Base-by-base conservation (phyloP, 495 filamentous ascomycete species). In the Geopyxis carbonaria region DNA sequence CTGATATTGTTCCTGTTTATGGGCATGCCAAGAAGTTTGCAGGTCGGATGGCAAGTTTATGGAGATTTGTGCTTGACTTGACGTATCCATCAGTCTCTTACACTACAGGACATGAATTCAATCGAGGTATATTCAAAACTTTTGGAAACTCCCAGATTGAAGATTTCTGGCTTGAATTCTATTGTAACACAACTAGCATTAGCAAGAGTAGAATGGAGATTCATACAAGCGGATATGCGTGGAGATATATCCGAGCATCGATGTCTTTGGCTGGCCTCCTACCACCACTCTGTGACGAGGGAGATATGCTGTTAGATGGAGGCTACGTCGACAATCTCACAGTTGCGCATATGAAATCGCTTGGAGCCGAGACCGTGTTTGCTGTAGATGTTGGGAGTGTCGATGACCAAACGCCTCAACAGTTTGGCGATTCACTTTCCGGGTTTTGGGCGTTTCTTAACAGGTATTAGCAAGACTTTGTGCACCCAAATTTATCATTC, bases 181-280 rank as follows among this genome's bases (percentile, higher is more conserved):
- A 95, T 65, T 95, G 91, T 66, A 97, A 97, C 57, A 94, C 86
- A 0, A 95, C 91, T 19, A 95, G 93, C 51, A 95, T 97, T 61
- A 81, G 74, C 61, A 86, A 85, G 51, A 83, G 76, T 25, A 73
- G 85, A 5, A 71, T 73, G 2, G 85, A 95, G 55, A 82, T 85
- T 57, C 89, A 97, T 60, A 93, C 80, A 1, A 84, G 76, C 22
- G 89, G 89, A 4, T 95, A 95, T 46, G 84, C 86, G 2, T 97
- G 89, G 89, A 72, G 89, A 25, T 95, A 95, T 54, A 76, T 97
- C 8, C 71, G 89, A 16, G 89, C 89, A 2, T 92, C 82, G 6
- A 97, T 97, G 89, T 86, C 83, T 0, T 67, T 97, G 10, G 89
- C 91, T 0, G 89, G 89, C 5, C 64, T 97, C 2, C 66, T 95